Conservation (phyloP, 73 alveolate genomes). For the Uronychia binucleata region DNA sequence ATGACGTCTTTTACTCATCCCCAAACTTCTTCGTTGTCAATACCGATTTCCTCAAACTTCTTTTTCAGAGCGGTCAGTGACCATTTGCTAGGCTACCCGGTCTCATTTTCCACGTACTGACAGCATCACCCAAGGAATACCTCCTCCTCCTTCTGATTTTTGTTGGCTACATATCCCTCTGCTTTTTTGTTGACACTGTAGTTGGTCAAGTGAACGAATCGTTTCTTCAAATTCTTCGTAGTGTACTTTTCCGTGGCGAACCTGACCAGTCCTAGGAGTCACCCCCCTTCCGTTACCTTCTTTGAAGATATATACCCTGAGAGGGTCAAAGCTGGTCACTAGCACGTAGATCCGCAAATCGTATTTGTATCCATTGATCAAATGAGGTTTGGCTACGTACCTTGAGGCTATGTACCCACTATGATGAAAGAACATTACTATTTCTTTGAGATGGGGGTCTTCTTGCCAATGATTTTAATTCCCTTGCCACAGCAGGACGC, state of each 20-base stretch:
- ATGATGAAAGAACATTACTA: conserved; percentile 64
- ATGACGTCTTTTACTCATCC: conserved; percentile 65
- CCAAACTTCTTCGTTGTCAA: conserved; percentile 53
- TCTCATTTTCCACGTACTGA: conserved; percentile 52
- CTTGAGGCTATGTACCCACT: conserved; percentile 81
- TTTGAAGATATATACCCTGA: conserved; percentile 89
- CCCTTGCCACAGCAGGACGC: conserved; percentile 95
- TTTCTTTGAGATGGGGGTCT: conserved; percentile 61
- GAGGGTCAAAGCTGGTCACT: conserved; percentile 93
- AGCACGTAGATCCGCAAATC: conserved; percentile 90
- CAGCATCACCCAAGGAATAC: conserved; percentile 36
- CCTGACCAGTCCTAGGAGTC: conserved; percentile 68
- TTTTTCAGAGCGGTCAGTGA: conserved; percentile 68
- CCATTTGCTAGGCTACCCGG: conserved; percentile 71
- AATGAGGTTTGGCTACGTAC: conserved; percentile 91
- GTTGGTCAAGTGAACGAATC: conserved; percentile 95
- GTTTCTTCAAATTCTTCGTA: conserved; percentile 64
- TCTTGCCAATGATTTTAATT: conserved; percentile 80
- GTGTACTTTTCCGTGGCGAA: conserved; percentile 93
- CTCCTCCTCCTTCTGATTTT: conserved; percentile 42
- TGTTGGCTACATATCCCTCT: conserved; percentile 46
- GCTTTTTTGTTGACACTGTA: conserved; percentile 89
- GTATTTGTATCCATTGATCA: conserved; percentile 85
- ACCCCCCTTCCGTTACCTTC: conserved; percentile 69
- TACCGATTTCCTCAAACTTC: conserved; percentile 62